These are phyloP conservation scores for Dryadomyces quercivorus DNA, from an alignment of 2,329 filamentous ascomycete species.

Conservation along the genomic window DNA sequence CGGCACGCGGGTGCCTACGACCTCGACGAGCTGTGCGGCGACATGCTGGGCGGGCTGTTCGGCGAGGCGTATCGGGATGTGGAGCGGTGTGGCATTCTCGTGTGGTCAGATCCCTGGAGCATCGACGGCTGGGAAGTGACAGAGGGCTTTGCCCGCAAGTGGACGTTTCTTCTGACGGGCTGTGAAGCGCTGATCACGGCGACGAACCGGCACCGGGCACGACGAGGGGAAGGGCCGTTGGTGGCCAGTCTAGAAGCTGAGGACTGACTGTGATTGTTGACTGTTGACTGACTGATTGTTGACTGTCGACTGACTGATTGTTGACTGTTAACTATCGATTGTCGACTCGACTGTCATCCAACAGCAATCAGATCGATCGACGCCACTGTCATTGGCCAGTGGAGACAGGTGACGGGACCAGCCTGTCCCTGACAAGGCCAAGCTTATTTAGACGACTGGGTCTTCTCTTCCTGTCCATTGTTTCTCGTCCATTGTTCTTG, in stretches of 20 bases:
- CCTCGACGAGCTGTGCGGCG: constrained; percentile 18
- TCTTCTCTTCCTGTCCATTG: neutral
- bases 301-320: no score
- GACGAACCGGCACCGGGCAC: constrained; percentile 27
- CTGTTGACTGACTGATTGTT: no score
- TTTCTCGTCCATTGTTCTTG: no score
- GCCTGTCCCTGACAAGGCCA: neutral
- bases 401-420: neutral
- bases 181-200: constrained; percentile 23
- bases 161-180: constrained; percentile 24
- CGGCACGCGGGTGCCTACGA: constrained; percentile 11
- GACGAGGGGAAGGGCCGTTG: constrained; percentile 15
- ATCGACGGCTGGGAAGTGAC: constrained; percentile 28
- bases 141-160: constrained; percentile 24
- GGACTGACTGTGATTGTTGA: no score
- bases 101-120: constrained; percentile 28
- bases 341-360: no score
- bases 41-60: constrained; percentile 18
- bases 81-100: constrained; percentile 18
- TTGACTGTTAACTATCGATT: no score
- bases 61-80: constrained; percentile 17
- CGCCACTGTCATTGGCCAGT: neutral
- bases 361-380: neutral
- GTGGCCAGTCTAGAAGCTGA: no score
- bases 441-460: neutral